Evolutionary conservation across 768 basidiomycete genomes (phyloP).

Genomic region (Hygrocybe punicea): DNA sequence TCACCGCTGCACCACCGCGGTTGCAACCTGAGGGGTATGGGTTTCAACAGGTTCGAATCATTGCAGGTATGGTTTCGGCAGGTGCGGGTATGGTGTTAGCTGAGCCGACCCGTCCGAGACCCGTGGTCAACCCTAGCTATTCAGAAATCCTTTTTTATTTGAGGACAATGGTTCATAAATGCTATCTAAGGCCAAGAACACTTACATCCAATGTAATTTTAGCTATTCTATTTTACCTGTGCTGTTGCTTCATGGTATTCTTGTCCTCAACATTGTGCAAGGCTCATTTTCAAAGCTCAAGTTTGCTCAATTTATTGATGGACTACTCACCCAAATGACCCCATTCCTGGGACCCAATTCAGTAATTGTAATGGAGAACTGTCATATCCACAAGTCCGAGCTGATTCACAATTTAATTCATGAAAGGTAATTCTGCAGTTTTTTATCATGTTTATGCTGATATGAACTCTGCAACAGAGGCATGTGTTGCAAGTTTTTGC

Average conservation of each 20-base stretch:
- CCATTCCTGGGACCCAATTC: constrained; percentile 28
- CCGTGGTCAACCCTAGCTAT: no score
- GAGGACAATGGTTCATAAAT: constrained; percentile 17
- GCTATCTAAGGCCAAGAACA: constrained; percentile 12
- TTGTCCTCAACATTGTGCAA: constrained; percentile 26
- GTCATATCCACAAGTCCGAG: constrained; percentile 28
- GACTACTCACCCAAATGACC: constrained; percentile 30
- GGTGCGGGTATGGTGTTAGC: no score
- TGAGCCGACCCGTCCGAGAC: no score
- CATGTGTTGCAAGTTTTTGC: constrained; percentile 24
- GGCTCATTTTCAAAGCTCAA: constrained; percentile 24
- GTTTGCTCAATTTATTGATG: constrained; percentile 21
- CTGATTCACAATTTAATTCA: constrained; percentile 21
- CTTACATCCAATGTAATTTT: constrained; percentile 14
- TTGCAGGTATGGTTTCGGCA: no score
- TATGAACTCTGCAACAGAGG: constrained; percentile 9
- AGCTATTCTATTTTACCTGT: constrained; percentile 35
- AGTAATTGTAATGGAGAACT: constrained; percentile 38
- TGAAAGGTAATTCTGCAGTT: constrained; percentile 7
- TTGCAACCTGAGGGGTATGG: no score
- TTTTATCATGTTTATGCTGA: constrained; percentile 1
- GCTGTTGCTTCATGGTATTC: constrained; percentile 30
- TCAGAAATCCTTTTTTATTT: constrained; percentile 26
- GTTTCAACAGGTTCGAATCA: no score
- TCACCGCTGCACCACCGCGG: no score